Conservation (phyloP, 345 rosid species). For the Euphorbia tirucalli region DNA sequence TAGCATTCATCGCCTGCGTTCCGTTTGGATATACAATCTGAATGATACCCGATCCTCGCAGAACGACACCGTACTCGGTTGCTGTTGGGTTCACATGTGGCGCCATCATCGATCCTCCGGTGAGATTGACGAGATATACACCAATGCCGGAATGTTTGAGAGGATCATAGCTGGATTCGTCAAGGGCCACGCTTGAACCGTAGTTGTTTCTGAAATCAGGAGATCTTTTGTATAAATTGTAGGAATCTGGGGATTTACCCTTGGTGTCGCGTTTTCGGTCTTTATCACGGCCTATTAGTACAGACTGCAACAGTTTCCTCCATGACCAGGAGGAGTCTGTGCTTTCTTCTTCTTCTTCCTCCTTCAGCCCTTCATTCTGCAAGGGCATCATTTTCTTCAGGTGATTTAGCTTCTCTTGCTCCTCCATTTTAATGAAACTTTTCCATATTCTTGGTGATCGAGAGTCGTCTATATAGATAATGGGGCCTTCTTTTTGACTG, state of each 20-base stretch:
- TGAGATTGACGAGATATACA: constrained; percentile 69
- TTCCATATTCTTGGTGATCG: constrained; percentile 49
- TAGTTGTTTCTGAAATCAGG: constrained; percentile 60
- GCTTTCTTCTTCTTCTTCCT: constrained; percentile 27
- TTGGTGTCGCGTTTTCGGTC: constrained; percentile 5
- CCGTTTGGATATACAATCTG: constrained; percentile 79
- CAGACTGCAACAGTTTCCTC: constrained; percentile 44
- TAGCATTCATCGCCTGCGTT: constrained; percentile 51
- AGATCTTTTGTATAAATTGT: constrained; percentile 51
- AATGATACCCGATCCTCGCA: constrained; percentile 63
- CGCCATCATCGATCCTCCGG: constrained; percentile 99
- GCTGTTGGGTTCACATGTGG: constrained; percentile 87
- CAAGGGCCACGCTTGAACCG: constrained; percentile 80
- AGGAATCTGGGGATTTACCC: constrained; percentile 50
- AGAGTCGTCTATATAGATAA: constrained; percentile 48
- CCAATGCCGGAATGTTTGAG: constrained; percentile 66
- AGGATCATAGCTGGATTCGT: constrained; percentile 48
- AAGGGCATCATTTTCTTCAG: constrained; percentile 47
- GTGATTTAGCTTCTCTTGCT: constrained; percentile 48
- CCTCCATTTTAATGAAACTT: constrained; percentile 46
- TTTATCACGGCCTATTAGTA: constrained; percentile 28
- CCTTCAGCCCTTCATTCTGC: constrained; percentile 32
- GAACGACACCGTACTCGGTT: constrained; percentile 74
- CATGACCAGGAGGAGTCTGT: constrained; percentile 49
- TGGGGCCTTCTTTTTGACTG: constrained; percentile 57